phyloP scores from a whole-genome alignment of 2,329 filamentous ascomycete genomes.

The Xylaria sp. region DNA sequence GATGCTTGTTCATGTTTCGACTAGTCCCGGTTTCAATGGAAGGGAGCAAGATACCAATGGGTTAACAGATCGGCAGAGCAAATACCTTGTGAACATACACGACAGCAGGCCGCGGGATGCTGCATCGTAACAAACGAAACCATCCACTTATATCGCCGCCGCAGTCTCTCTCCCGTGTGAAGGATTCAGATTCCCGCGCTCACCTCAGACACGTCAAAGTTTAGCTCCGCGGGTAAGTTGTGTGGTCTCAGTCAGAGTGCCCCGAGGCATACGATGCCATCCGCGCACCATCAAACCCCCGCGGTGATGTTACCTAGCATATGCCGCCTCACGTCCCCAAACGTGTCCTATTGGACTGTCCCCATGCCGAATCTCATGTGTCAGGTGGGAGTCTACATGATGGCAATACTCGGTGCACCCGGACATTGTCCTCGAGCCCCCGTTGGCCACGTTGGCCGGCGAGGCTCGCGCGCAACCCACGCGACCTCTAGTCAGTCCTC shows the following conservation, averaged over 20 bases:
- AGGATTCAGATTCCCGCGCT: too few relatives aligned
- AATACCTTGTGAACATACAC: background rate
- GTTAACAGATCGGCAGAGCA: background rate
- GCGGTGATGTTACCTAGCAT: background rate
- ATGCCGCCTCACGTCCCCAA: too few relatives aligned
- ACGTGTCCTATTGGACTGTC: background rate
- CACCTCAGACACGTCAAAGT: background rate
- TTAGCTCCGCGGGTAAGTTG: background rate
- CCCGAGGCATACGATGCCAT: background rate
- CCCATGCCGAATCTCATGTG: background rate
- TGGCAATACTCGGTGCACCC: background rate
- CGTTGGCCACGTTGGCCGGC: background rate
- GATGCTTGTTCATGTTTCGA: too few relatives aligned
- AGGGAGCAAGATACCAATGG: background rate
- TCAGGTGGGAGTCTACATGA: background rate
- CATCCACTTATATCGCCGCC: background rate
- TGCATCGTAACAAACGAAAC: conserved; percentile 4
- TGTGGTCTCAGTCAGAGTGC: background rate
- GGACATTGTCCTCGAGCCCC: background rate
- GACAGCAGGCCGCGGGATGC: background rate
- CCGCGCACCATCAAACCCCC: background rate
- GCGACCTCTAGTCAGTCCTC: background rate
- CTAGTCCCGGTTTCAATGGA: background rate
- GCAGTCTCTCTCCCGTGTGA: background rate
- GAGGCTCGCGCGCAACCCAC: background rate